Evolutionary conservation across 768 basidiomycete genomes (phyloP).

Genomic region (Agrocybe praecox): DNA sequence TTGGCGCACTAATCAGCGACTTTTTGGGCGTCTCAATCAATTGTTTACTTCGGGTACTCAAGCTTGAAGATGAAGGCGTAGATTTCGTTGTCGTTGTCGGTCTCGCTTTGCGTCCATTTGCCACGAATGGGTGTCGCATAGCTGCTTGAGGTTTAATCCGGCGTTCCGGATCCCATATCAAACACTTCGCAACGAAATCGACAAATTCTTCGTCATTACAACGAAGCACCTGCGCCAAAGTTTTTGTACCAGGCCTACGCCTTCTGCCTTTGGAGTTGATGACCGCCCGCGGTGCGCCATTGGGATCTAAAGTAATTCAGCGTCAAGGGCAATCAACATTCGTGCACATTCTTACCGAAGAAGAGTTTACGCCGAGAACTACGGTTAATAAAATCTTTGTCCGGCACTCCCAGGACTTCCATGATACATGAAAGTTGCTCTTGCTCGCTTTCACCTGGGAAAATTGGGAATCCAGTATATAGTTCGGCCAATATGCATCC

Average conservation of each 20-base stretch:
- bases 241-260: slow-evolving; percentile 89
- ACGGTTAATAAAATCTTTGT: slow-evolving; percentile 92
- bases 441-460: slow-evolving; percentile 99
- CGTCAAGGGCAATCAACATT: not conserved
- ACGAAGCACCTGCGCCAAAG: slow-evolving; percentile 84
- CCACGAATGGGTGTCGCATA: slow-evolving; percentile 87
- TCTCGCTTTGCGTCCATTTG: slow-evolving; percentile 62
- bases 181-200: slow-evolving; percentile 95
- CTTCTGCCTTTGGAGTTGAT: slow-evolving; percentile 96
- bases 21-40: slow-evolving; percentile 80
- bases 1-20: slow-evolving; percentile 86
- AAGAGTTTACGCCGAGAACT: slow-evolving; percentile 94
- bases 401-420: slow-evolving; percentile 96
- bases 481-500: slow-evolving; percentile 98
- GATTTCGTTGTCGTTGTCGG: slow-evolving; percentile 49
- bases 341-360: slow-evolving; percentile 64
- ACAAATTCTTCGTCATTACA: slow-evolving; percentile 95
- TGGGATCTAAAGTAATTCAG: slow-evolving; percentile 64
- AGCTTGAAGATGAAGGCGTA: slow-evolving; percentile 58
- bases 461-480: slow-evolving; percentile 97
- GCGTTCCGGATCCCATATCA: slow-evolving; percentile 98
- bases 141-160: slow-evolving; percentile 94
- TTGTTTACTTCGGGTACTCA: slow-evolving; percentile 57
- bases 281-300: slow-evolving; percentile 89
- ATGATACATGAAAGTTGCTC: slow-evolving; percentile 99